Evolutionary conservation across 148 eudicot genomes (phyloP), one percentile per base, ranked within the genome.

Genomic region (Linanthus parryae): DNA sequence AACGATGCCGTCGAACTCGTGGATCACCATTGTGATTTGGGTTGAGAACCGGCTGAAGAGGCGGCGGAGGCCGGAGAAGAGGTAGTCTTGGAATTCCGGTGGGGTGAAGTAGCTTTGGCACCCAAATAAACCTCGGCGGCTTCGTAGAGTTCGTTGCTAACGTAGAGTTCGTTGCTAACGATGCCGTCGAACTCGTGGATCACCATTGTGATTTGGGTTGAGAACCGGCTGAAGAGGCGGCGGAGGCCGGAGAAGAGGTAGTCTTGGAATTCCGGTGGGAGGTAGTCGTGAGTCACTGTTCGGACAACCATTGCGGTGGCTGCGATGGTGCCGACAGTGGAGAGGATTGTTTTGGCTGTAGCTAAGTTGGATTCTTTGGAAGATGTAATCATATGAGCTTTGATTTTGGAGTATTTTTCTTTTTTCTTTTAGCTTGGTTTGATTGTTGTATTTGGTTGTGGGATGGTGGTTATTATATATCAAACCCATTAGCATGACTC

Each of bases 171-270:
- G n/a, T n/a, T n/a, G n/a, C n/a, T n/a, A n/a, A n/a, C n/a, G n/a
- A 66, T 46, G 57, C 84, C 84, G 17, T 66, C 65, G 52, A 48
- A 63, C 50, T 82, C 82, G 20, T 82, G 63, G 62, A 82, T 65
- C 58, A 76, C 58, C 37, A 79, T n/a, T 3, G 75, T 70, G 8
- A 63, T 26, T 3, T 67, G 62, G 27, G 67, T 53, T 43, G 81
- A 74, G 68, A 74, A 71, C 15, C 56, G 39, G 54, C 10, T 26
- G 62, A 74, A 44, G 70, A 73, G 21, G 35, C 49, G 56, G 3
- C 58, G 47, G 59, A 74, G 2, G 53, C 61, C 20, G 56, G 61
- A 68, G 75, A 14, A 61, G 49, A 75, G 20, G 47, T 54, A 65
- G 52, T 68, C 62, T 14, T 59, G 69, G 55, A 79, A 2, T 28